These are phyloP conservation scores for Rhododendron molle DNA, from an alignment of 148 eudicot species.

Conservation along the genomic window DNA sequence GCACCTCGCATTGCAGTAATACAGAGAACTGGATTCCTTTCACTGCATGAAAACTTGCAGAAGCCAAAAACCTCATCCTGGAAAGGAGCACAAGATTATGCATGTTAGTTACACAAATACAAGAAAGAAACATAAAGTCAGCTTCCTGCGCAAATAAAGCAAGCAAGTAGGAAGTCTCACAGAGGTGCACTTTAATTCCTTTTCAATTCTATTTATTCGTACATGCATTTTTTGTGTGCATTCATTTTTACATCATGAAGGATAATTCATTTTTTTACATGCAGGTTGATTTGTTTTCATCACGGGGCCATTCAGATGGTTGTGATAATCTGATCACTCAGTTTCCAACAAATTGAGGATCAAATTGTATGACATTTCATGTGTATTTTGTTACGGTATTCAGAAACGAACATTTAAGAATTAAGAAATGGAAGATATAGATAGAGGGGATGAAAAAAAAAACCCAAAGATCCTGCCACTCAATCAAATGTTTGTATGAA, in stretches of 20 bases:
- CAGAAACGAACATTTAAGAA: background rate
- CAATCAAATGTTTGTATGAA: background rate
- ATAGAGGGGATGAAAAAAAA: background rate
- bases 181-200: background rate
- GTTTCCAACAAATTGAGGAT: background rate
- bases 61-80: constrained; percentile 72
- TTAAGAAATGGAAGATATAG: background rate
- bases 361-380: no score
- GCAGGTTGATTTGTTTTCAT: no score
- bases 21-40: constrained; percentile 36
- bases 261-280: background rate
- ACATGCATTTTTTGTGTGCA: no score
- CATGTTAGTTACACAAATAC: background rate
- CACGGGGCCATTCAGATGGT: no score
- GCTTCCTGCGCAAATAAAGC: background rate
- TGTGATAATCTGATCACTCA: no score
- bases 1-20: constrained; percentile 32
- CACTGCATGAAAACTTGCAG: constrained; percentile 58
- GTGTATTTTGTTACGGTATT: background rate
- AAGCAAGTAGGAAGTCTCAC: background rate
- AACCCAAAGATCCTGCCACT: background rate
- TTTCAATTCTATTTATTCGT: no score
- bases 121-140: background rate
- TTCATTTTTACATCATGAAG: no score
- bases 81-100: constrained; percentile 10